Percentiles rank a stretch among this genome's conserved stretches.
Conservation (phyloP, 129 eudicot genomes). For the Apium graveolens region DNA sequence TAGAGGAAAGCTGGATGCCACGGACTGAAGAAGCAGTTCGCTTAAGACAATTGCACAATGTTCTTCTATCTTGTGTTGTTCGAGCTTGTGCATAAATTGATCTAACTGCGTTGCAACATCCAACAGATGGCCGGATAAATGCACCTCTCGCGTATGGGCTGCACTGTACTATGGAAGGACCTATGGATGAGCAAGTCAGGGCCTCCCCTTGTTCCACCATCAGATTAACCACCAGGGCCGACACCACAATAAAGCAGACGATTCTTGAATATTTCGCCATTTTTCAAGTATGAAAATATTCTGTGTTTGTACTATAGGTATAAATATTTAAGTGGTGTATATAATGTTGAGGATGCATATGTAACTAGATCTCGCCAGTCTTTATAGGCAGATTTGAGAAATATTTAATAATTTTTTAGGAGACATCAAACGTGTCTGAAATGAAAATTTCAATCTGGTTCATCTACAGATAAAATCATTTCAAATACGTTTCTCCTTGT, state of each 20-base stretch:
- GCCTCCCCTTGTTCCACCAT: slow-evolving; percentile 6
- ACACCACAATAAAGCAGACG: slow-evolving; percentile 1
- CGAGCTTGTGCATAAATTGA: not conserved
- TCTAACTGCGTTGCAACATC: not conserved
- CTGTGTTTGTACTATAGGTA: not conserved
- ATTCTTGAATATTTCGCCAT: slow-evolving; percentile 1
- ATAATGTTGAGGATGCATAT: not conserved
- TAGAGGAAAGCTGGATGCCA: not conserved
- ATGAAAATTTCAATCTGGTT: not conserved
- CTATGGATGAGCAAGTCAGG: not conserved
- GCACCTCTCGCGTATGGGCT: not conserved
- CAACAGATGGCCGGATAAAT: not conserved
- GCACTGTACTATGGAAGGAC: not conserved
- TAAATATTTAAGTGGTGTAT: not conserved
- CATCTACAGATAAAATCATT: not conserved
- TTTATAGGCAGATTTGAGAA: slow-evolving; percentile 1
- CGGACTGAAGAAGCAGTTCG: not conserved
- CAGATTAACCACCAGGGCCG: not conserved
- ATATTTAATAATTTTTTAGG: not conserved
- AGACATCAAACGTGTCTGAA: not conserved
- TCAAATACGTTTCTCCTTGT: slow-evolving; percentile 4
- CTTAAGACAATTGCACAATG: not conserved
- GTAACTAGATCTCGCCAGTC: not conserved
- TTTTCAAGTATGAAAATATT: not conserved
- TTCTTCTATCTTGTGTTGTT: not conserved